A percentile compares a stretch with the other conserved stretches of the same genome.
These are phyloP conservation scores for Pseudogymnoascus sp. DNA, from an alignment of 2,329 filamentous ascomycete genomes.

Conservation along the genomic window DNA sequence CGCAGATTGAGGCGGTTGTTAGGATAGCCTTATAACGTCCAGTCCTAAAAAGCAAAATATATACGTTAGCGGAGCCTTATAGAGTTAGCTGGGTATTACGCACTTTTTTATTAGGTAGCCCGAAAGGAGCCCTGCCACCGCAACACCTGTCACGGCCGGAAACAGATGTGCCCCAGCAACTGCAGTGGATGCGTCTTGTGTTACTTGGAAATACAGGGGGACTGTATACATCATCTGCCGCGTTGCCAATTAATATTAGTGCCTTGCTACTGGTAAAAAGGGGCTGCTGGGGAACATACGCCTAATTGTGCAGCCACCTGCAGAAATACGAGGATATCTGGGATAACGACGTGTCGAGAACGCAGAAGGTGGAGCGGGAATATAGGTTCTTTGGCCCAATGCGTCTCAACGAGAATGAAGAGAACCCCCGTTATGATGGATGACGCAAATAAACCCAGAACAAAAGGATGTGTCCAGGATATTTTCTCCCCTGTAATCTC, in stretches of 20 bases:
- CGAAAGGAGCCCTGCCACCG: conserved; percentile 52
- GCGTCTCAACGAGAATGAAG: conserved; percentile 29
- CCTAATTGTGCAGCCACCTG: conserved; percentile 52
- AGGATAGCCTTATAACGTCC: conserved; percentile 51
- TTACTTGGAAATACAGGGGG: conserved; percentile 63
- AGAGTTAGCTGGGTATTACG: background rate
- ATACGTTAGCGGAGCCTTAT: background rate
- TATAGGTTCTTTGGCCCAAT: conserved; percentile 46
- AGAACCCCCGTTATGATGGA: conserved; percentile 22
- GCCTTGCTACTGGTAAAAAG: background rate
- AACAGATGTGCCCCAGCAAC: conserved; percentile 53
- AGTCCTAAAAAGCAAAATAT: conserved; percentile 32
- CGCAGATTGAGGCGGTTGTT: conserved; percentile 41
- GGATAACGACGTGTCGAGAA: conserved; percentile 43
- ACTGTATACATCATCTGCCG: conserved; percentile 53
- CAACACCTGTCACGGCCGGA: conserved; percentile 60
- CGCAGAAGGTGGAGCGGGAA: conserved; percentile 48
- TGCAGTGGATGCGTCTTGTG: conserved; percentile 47
- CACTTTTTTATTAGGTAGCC: conserved; percentile 47
- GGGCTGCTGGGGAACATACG: conserved; percentile 29
- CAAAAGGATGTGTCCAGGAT: conserved; percentile 30
- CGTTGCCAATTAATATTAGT: conserved; percentile 2
- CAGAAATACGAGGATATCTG: conserved; percentile 43
- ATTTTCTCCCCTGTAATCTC: conserved; percentile 40
- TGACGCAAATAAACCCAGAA: conserved; percentile 27